Evolutionary conservation across 768 basidiomycete species (phyloP).

Genomic region (Coprinopsis strossmayeri): DNA sequence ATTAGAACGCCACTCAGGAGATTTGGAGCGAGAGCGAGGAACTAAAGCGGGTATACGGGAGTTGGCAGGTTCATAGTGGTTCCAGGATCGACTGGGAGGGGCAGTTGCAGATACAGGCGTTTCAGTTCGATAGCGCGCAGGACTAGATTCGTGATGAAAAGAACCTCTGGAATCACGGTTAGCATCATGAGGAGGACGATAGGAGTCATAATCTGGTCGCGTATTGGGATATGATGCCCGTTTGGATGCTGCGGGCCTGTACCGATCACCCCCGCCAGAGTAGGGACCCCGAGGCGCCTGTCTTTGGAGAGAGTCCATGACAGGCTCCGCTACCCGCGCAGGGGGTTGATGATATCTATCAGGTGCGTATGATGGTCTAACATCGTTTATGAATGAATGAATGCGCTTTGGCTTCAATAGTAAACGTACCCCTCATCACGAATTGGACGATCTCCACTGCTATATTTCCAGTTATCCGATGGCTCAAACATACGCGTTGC

Average conservation of each 20-base stretch:
- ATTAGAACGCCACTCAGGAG: constrained; percentile 2
- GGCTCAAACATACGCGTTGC: constrained; percentile 62
- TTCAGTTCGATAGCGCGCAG: constrained; percentile 20
- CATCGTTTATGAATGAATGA: neutral
- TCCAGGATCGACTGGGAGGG: constrained; percentile 17
- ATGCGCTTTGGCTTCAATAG: constrained; percentile 5
- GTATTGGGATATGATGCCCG: constrained; percentile 32
- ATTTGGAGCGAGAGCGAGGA: constrained; percentile 2
- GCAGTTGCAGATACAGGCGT: constrained; percentile 16
- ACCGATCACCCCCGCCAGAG: constrained; percentile 35
- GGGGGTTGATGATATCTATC: constrained; percentile 32
- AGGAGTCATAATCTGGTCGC: constrained; percentile 37
- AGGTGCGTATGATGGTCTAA: constrained; percentile 14
- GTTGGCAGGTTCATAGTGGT: constrained; percentile 17
- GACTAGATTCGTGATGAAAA: constrained; percentile 13
- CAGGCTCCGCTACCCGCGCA: constrained; percentile 23
- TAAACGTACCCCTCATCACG: constrained; percentile 33
- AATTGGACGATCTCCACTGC: constrained; percentile 36
- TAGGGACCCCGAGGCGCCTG: constrained; percentile 25
- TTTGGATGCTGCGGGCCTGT: constrained; percentile 38
- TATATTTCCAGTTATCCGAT: constrained; percentile 64
- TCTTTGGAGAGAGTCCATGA: constrained; percentile 23
- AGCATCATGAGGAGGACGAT: constrained; percentile 41
- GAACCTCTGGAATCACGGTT: constrained; percentile 22
- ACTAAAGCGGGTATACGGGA: neutral